Evolutionary conservation across 2,329 filamentous ascomycete genomes (phyloP), one percentile per base, ranked within the genome.

Genomic region (Cryphonectria radicalis): DNA sequence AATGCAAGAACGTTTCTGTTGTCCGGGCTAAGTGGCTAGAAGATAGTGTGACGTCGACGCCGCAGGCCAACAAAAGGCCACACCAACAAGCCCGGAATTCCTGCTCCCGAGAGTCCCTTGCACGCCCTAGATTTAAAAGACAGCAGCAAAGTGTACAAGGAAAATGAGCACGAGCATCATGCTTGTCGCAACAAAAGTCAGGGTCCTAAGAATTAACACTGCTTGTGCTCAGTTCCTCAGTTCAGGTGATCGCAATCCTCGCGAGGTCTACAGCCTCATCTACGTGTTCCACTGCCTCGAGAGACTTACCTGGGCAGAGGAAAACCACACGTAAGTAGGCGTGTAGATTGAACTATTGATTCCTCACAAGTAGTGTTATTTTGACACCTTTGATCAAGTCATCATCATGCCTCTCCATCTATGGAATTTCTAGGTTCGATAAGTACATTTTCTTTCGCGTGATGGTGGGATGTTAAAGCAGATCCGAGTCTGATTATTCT

Each of bases 1-100:
- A n/a, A 8, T 4, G 25, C 19, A 22, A 19, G 25, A 4, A 4
- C 25, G 42, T 50, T 22, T 43, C 17, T 28, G 11, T 62, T 4
- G 59, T 22, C 35, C 59, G 11, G 35, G 32, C 35, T 37, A n/a
- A 62, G 28, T 35, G 59, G 59, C 59, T 19, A 10, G 59, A 19
- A 37, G 32, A 37, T 22, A 19, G 59, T 62, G 59, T 62, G 59
- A 62, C 59, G 59, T 62, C 59, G 59, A 40, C 59, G 32, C 59
- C 10, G 28, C 32, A 35, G 32, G 59, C 59, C 40, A 40, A 40
- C 17, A 17, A 19, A 19, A 62, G 19, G 57, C 57, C 17, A 62
- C 32, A 37, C 57, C n/a, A 37, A n/a, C 28, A 13, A 62, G 25
- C 32, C 59, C 32, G 28, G 8, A 37, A 62, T 35, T 35, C 53